A percentile compares a stretch with the other conserved stretches of the same genome.
These are phyloP conservation scores for Plasmodium reichenowi DNA, from an alignment of 169 alveolate species.

Conservation along the genomic window DNA sequence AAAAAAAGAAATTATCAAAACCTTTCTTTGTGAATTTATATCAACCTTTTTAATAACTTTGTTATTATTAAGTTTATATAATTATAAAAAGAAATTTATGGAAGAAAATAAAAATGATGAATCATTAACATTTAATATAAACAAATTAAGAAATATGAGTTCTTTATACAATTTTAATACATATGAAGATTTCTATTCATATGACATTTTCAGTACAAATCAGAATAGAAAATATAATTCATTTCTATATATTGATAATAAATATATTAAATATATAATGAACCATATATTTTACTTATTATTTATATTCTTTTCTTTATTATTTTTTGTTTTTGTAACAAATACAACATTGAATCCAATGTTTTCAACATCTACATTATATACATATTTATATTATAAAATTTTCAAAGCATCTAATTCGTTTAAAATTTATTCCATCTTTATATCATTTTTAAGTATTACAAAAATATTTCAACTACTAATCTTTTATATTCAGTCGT, in stretches of 20 bases:
- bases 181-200: conserved; percentile 60
- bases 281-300: conserved; percentile 70
- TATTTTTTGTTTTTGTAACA: conserved; percentile 73
- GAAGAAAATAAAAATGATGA: conserved; percentile 64
- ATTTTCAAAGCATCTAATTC: conserved; percentile 28
- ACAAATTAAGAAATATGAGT: conserved; percentile 29
- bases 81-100: conserved; percentile 51
- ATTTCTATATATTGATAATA: conserved; percentile 34
- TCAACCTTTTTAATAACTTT: conserved; percentile 66
- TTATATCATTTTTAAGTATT: conserved; percentile 55
- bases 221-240: conserved; percentile 4
- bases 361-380: conserved; percentile 61
- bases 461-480: conserved; percentile 38
- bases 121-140: conserved; percentile 19
- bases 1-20: conserved; percentile 62
- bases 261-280: conserved; percentile 61
- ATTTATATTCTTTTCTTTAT: conserved; percentile 55
- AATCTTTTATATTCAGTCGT: conserved; percentile 35
- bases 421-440: conserved; percentile 19
- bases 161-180: conserved; percentile 24
- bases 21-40: conserved; percentile 69
- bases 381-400: conserved; percentile 62
- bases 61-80: conserved; percentile 55
- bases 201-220: conserved; percentile 19
- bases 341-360: conserved; percentile 69